phyloP scores from a whole-genome alignment of 768 basidiomycete genomes.

The Strobilomyces confusus region DNA sequence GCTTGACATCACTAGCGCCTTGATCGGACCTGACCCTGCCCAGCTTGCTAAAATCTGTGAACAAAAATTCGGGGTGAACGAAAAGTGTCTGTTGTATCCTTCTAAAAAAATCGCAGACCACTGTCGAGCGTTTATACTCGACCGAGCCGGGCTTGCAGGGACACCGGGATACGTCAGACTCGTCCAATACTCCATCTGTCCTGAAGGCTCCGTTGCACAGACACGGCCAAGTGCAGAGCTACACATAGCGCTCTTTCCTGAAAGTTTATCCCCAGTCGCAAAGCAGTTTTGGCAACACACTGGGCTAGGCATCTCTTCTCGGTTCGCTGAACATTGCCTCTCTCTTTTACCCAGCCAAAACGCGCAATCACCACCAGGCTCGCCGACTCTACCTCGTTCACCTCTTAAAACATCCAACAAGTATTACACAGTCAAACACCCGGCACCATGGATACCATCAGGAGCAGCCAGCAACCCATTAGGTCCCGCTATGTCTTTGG shows the following conservation, averaged over 20 bases:
- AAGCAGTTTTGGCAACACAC: slow-evolving; percentile 98
- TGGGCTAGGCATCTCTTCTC: slow-evolving; percentile 85
- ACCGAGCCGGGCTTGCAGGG: slow-evolving; percentile 43
- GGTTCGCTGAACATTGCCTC: slow-evolving; percentile 80
- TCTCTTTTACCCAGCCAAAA: slow-evolving; percentile 55
- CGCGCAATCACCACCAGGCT: slow-evolving; percentile 22
- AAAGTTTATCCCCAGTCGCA: slow-evolving; percentile 55
- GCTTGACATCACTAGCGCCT: slow-evolving; percentile 15
- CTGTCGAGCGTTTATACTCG: slow-evolving; percentile 70
- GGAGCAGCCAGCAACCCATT: slow-evolving; percentile 2
- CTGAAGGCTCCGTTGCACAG: slow-evolving; percentile 41
- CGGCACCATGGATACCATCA: slow-evolving; percentile 7
- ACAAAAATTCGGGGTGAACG: slow-evolving; percentile 67
- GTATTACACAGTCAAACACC: slow-evolving; percentile 46
- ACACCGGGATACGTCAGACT: slow-evolving; percentile 47
- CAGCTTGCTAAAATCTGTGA: slow-evolving; percentile 79
- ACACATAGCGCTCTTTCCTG: slow-evolving; percentile 78
- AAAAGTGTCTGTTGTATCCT: slow-evolving; percentile 77
- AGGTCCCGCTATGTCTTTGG: slow-evolving; percentile 23
- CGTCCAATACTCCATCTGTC: slow-evolving; percentile 68
- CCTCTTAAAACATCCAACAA: slow-evolving; percentile 48
- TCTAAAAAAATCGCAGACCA: slow-evolving; percentile 67
- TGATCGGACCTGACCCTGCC: background rate
- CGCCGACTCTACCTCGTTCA: slow-evolving; percentile 26
- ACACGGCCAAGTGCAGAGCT: slow-evolving; percentile 50